Conservation (phyloP, 345 rosid species). For the Turritis glabra region DNA sequence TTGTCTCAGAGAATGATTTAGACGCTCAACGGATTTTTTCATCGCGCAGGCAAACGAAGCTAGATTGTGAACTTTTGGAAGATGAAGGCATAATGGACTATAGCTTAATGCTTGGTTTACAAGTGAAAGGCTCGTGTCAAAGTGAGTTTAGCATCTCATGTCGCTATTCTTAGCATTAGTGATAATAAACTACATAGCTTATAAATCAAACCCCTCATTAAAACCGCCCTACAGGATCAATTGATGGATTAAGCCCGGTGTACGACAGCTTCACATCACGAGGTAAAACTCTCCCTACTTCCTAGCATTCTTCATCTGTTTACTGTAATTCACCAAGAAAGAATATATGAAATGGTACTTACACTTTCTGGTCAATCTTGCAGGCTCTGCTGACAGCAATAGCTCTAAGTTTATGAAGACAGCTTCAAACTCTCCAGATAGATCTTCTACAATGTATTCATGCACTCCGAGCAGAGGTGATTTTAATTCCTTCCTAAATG, state of each 20-base stretch:
- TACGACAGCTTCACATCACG: conserved; percentile 35
- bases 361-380: not conserved
- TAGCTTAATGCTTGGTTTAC: conserved; percentile 55
- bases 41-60: conserved; percentile 53
- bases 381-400: conserved; percentile 37
- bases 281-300: conserved; percentile 10
- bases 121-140: conserved; percentile 41
- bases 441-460: conserved; percentile 41
- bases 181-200: not conserved
- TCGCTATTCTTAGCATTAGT: not conserved
- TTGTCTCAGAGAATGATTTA: conserved; percentile 12
- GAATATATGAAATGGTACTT: not conserved
- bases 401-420: conserved; percentile 34
- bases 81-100: conserved; percentile 58
- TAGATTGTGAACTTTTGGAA: conserved; percentile 61
- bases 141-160: conserved; percentile 36
- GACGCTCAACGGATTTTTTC: not conserved
- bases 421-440: conserved; percentile 34
- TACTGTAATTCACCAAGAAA: not conserved
- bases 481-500: not conserved
- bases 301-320: not conserved
- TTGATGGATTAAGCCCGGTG: conserved; percentile 28
- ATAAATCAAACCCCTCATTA: not conserved
- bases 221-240: conserved; percentile 28
- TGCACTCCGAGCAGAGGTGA: conserved; percentile 42